Evolutionary conservation across 495 filamentous ascomycete genomes (phyloP), one percentile per base, ranked within the genome.

Genomic region (Hypoxylon intermedium): DNA sequence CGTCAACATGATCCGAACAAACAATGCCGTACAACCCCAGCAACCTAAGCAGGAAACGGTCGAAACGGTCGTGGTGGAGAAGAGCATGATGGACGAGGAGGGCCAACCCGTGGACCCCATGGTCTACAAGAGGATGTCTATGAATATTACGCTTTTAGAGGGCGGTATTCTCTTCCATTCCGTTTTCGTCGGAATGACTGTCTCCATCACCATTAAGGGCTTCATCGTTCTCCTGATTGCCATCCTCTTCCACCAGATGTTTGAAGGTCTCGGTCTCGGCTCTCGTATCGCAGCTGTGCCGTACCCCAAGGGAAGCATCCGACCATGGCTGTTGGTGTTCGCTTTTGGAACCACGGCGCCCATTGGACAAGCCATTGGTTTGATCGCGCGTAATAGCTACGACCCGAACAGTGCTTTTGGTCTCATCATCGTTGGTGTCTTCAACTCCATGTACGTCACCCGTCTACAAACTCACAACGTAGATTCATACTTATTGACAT

Each of bases 231-330:
- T 92, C 5, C 80, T 90, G 1, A 75, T 89, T 18, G 86, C 86
- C 49, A 89, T 89, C 41, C 70, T 82, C 36, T 89, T 89, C 78
- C 86, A 89, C 66, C 82, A 89, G 69, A 86, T 84, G 61, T 89
- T 89, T 63, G 86, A 89, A 72, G 86, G 86, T 43, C 82, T 89
- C 13, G 86, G 85, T 19, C 79, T 89, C 0, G 86, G 86, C 13
- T 80, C 81, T 9, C 85, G 86, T 53, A 85, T 86, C 44, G 83
- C 84, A 5, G 78, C 76, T 3, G 77, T 85, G 7, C 77, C 79
- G 2, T 83, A 79, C 42, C 74, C 70, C 36, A 73, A 75, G 50
- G 71, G 72, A 53, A 81, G 78, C 56, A 58, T 75, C 46, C 75
- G 83, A 30, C 86, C 86, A 5, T 88, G 86, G 86, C 60, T 84